Percentiles rank a stretch among this genome's conserved stretches.
Conservation (phyloP, 345 rosid species). For the Gynandropsis gynandra region DNA sequence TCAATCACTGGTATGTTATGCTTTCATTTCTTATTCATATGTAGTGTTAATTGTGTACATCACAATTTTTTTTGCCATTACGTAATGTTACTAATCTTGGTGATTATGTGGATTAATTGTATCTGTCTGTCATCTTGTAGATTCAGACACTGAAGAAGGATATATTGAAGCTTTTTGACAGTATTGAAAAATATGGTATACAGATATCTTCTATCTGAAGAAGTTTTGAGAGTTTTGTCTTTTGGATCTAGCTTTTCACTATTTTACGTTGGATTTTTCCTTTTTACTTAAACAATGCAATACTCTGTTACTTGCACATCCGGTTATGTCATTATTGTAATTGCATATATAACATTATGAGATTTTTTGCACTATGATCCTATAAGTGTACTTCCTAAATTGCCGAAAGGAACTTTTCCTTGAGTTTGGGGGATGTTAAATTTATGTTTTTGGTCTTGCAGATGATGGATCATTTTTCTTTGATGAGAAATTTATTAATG, state of each 20-base stretch:
- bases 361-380: not conserved
- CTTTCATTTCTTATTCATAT: not conserved
- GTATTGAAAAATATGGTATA: conserved; percentile 75
- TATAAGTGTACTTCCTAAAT: not conserved
- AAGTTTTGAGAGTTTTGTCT: not conserved
- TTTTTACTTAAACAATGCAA: not conserved
- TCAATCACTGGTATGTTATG: conserved; percentile 61
- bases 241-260: not conserved
- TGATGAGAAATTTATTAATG: conserved; percentile 54
- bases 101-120: conserved; percentile 8
- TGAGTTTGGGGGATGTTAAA: conserved; percentile 1
- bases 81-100: not conserved
- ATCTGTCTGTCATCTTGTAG: conserved; percentile 40
- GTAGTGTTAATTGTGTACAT: conserved; percentile 1
- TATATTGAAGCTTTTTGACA: conserved; percentile 78
- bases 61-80: conserved; percentile 2
- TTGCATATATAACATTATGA: too few species aligned
- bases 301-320: too few species aligned
- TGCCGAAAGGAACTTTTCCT: not conserved
- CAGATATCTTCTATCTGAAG: conserved; percentile 1
- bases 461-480: conserved; percentile 87
- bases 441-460: conserved; percentile 19
- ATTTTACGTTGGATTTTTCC: not conserved
- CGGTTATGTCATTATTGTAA: too few species aligned
- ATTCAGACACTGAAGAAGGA: conserved; percentile 54